These are phyloP conservation scores for Xanthoparmelia taractica DNA, from an alignment of 495 filamentous ascomycete species.

Conservation along the genomic window DNA sequence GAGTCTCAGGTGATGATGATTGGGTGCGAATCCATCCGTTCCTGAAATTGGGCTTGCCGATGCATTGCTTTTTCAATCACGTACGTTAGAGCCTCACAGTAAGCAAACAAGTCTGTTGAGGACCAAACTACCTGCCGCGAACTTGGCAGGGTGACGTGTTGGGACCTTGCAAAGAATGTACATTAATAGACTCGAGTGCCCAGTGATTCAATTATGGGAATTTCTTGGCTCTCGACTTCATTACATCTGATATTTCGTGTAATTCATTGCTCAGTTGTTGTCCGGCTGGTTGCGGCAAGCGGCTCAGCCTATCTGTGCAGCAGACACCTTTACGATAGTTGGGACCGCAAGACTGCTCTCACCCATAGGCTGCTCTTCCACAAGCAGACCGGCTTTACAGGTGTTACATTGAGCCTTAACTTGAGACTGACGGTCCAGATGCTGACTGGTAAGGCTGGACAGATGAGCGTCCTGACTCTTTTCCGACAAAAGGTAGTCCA, in stretches of 20 bases:
- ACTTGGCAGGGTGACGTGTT: neutral
- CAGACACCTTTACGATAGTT: neutral
- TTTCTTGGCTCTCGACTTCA: neutral
- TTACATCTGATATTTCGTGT: neutral
- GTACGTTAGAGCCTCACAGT: neutral
- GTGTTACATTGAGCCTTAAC: constrained; percentile 4
- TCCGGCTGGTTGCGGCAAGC: neutral
- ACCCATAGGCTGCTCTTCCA: neutral
- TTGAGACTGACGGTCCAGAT: neutral
- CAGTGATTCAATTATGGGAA: neutral
- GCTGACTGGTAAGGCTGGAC: neutral
- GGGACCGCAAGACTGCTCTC: neutral
- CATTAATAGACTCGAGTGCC: neutral
- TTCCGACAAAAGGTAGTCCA: neutral
- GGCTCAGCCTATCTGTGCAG: neutral
- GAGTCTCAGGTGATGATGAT: neutral
- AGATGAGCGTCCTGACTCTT: neutral
- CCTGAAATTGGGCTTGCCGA: neutral
- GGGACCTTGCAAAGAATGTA: neutral
- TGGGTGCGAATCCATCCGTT: neutral
- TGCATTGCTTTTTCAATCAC: neutral
- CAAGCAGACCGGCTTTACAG: neutral
- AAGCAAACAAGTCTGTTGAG: too few species aligned
- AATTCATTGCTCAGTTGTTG: neutral
- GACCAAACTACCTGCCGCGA: too few species aligned